Base-by-base conservation (phyloP, 2,329 filamentous ascomycete species). In the Fusarium tuaranense region DNA sequence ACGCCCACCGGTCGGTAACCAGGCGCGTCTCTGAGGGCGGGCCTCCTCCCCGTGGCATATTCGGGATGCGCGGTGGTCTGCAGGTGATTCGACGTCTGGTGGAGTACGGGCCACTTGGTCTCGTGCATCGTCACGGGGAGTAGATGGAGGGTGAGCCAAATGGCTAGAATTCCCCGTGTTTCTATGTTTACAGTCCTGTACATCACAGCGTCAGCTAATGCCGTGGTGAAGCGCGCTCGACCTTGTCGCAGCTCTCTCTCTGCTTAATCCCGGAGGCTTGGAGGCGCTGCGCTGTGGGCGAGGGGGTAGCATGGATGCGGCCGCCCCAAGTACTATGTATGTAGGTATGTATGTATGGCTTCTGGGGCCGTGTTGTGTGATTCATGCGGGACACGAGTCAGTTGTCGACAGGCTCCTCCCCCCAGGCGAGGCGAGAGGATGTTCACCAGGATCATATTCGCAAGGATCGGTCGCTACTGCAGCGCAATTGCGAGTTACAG, bases 301-400 rank as follows among this genome's bases (percentile, higher is more conserved):
- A 48, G n/a, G 27, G 18, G 27, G 25, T 18, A 34, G 41, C 65
- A 67, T 65, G 70, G 68, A 58, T 62, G 68, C 51, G 67, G 68
- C 36, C 58, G 22, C 44, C 55, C 53, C 41, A 41, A 48, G 32
- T 30, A 30, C 27, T 30, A 30, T 30, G 27, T 30, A 30, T 30
- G 27, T 30, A 30, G 7, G 30, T 65, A 51, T 25, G 25, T 25
- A 4, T 27, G 46, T 53, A 58, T 55, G 55, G 44, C 20, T 68
- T 73, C 71, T 70, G 68, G 67, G 68, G 65, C 64, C 63, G 27
- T 44, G 68, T 32, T 32, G 67, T 32, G 67, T 76, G 76, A 78
- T 78, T 76, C 75, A 77, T 78, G 76, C 76, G 77, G 22, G 68
- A 63, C 76, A 76, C 73, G 76, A 78, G 73, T 78, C 76, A 72